phyloP scores from a whole-genome alignment of 306 rosid species.

The Hippophae rhamnoides region DNA sequence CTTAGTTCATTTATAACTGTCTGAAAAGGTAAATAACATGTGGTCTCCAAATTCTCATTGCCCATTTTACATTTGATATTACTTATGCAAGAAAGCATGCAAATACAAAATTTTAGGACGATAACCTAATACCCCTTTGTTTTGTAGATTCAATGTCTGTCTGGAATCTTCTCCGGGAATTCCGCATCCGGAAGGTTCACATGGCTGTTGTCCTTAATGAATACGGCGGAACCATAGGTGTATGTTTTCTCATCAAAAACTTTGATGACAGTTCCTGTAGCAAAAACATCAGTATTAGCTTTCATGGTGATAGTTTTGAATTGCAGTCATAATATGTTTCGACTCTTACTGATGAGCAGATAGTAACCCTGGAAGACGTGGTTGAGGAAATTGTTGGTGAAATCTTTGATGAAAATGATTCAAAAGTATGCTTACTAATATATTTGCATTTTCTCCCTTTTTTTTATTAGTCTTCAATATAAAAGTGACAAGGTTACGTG shows the following conservation, averaged over 20 bases:
- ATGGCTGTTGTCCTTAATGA: slow-evolving; percentile 98
- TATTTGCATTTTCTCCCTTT: background rate
- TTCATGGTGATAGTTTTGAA: background rate
- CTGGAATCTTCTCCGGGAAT: slow-evolving; percentile 99
- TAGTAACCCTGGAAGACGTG: slow-evolving; percentile 88
- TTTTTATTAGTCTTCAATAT: background rate
- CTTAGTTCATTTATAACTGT: too few species aligned
- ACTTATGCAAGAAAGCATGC: background rate
- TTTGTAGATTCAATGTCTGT: slow-evolving; percentile 98
- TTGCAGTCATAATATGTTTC: background rate
- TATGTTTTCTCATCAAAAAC: slow-evolving; percentile 29
- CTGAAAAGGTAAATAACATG: too few species aligned
- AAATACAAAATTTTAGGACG: slow-evolving; percentile 5
- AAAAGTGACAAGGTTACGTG: background rate
- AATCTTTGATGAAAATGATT: slow-evolving; percentile 95
- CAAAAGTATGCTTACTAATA: slow-evolving; percentile 50
- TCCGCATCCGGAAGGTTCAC: slow-evolving; percentile 97
- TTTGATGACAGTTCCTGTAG: background rate
- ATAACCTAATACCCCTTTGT: slow-evolving; percentile 21
- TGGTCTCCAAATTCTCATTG: too few species aligned
- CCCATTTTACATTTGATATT: too few species aligned
- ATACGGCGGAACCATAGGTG: slow-evolving; percentile 99
- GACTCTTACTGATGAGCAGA: slow-evolving; percentile 28
- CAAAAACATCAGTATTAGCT: slow-evolving; percentile 1
- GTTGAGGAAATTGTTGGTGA: slow-evolving; percentile 99